Base-by-base conservation (phyloP, 2,329 filamentous ascomycete genomes). In the Cytospora chrysosperma region DNA sequence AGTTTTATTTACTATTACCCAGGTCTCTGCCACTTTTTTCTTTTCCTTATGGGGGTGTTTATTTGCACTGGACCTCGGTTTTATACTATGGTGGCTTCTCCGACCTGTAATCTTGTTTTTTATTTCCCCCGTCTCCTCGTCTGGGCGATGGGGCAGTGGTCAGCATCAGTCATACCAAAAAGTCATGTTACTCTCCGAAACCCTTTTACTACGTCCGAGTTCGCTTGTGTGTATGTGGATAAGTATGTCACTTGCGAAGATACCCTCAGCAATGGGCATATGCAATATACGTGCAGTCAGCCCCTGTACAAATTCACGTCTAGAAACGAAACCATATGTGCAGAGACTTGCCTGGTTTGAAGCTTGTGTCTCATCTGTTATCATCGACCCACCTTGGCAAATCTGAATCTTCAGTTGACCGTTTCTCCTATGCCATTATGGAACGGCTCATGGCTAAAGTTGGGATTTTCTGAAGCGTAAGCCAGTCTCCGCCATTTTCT, bases 101-200 rank as follows among this genome's bases (percentile, higher is more conserved):
- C 63, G 51, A 68, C 65, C 67, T 71, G 66, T 72, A 71, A 70
- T 71, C 68, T 60, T 65, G 66, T 64, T 67, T 56, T 63, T 53
- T 63, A 60, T 55, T 59, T 55, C 58, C 56, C 58, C 58, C 56
- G 53, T 59, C 56, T 60, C 64, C 47, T 62, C 43, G 54, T 64
- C 57, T 56, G 53, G 40, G 58, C n/a, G n/a, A n/a, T n/a, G 37
- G 61, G 59, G 32, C 55, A 27, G 15, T 61, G 51, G 59, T 53
- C 43, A 47, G 43, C 43, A 47, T 61, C 56, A 52, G 37, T 52
- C 59, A 53, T 61, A 55, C 49, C 8, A 61, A 61, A 53, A 61
- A 40, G 37, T 61, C 54, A 61, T 61, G 54, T 54, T 55, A 52
- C 51, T 61, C 59, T 49, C 59, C 27, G 28, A 43, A 55, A 43